A percentile compares a stretch with the other conserved stretches of the same genome.
phyloP scores from a whole-genome alignment of 768 basidiomycete genomes.

The Boletus rubescentipes region DNA sequence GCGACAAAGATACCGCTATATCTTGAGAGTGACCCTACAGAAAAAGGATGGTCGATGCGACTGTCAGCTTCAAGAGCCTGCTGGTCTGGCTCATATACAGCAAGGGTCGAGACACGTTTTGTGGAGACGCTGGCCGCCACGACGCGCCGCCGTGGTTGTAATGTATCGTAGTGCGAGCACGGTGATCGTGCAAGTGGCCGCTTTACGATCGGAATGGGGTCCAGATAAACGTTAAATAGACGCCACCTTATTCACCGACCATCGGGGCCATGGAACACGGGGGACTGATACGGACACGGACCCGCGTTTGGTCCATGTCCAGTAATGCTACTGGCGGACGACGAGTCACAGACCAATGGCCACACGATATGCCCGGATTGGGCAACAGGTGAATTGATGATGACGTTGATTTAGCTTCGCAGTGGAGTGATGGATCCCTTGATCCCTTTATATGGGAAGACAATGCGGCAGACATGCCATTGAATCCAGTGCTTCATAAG shows the following conservation, averaged over 20 bases:
- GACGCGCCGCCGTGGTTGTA: slow-evolving; percentile 21
- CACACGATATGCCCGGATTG: background rate
- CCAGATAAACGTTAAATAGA: slow-evolving; percentile 6
- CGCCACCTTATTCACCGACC: background rate
- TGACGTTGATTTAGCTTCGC: slow-evolving; percentile 23
- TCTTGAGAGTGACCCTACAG: background rate
- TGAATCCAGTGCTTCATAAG: slow-evolving; percentile 22
- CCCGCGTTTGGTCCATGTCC: background rate
- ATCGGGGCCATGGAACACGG: background rate
- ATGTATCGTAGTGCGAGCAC: slow-evolving; percentile 9
- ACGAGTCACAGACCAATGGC: background rate
- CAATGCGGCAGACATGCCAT: slow-evolving; percentile 25
- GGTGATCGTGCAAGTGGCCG: slow-evolving; percentile 7
- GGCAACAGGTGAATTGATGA: slow-evolving; percentile 2
- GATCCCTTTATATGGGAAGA: slow-evolving; percentile 14
- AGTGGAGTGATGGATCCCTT: slow-evolving; percentile 13
- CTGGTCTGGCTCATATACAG: slow-evolving; percentile 22
- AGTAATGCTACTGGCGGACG: background rate
- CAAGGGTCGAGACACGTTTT: slow-evolving; percentile 24
- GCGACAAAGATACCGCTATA: background rate
- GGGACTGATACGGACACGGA: background rate
- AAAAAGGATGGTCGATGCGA: background rate
- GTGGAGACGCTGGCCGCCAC: slow-evolving; percentile 25
- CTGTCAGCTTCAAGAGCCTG: slow-evolving; percentile 5
- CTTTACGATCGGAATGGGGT: slow-evolving; percentile 9